Evolutionary conservation across 148 eudicot genomes (phyloP).

Genomic region (Oxyria digyna): DNA sequence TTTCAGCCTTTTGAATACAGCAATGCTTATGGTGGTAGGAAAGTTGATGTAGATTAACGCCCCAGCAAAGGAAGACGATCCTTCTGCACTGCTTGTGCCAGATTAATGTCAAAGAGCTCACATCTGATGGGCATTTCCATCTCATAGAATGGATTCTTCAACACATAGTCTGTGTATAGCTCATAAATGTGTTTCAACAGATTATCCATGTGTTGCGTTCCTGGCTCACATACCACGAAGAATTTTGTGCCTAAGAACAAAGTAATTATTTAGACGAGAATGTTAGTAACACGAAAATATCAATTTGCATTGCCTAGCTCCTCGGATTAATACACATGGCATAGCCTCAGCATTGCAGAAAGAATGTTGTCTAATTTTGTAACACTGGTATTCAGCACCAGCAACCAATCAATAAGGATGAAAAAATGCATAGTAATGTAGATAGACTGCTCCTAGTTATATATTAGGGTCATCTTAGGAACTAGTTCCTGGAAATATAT

Average conservation of each 20-base stretch:
- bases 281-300: not conserved
- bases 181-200: slow-evolving; percentile 62
- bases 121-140: slow-evolving; percentile 99
- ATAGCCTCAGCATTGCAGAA: not conserved
- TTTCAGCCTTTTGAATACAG: not conserved
- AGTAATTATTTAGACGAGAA: not conserved
- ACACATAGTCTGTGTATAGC: slow-evolving; percentile 74
- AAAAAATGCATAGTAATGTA: not conserved
- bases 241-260: slow-evolving; percentile 58
- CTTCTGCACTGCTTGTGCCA: slow-evolving; percentile 72
- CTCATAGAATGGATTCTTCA: slow-evolving; percentile 93
- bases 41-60: slow-evolving; percentile 28
- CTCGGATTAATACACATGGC: not conserved
- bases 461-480: not conserved
- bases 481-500: not conserved
- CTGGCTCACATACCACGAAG: slow-evolving; percentile 78
- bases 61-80: slow-evolving; percentile 72
- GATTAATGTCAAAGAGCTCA: slow-evolving; percentile 81
- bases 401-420: not conserved
- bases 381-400: not conserved
- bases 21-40: not conserved
- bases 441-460: not conserved
- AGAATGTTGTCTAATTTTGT: not conserved
- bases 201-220: slow-evolving; percentile 53
- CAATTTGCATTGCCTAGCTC: not conserved